Percentiles rank a stretch among this genome's conserved stretches.
Evolutionary conservation across 768 basidiomycete genomes (phyloP).

Genomic region (Amanita muscaria): DNA sequence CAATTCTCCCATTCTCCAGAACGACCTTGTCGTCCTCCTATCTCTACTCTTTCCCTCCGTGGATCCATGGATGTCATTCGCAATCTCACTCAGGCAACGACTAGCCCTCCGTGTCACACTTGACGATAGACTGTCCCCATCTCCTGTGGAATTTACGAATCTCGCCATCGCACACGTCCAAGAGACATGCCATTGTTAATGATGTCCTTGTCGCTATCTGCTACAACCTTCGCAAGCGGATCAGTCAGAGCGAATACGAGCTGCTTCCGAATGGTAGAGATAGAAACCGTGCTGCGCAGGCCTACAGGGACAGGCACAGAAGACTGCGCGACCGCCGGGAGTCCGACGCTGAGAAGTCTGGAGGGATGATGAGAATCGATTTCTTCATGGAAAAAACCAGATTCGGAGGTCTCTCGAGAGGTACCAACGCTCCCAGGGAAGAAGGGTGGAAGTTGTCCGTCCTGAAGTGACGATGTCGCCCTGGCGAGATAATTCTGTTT

Average conservation of each 20-base stretch:
- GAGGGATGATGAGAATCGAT: constrained; percentile 47
- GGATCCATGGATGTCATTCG: neutral
- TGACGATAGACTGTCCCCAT: constrained; percentile 23
- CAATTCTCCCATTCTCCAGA: constrained; percentile 6
- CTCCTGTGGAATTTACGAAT: constrained; percentile 30
- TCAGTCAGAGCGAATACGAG: constrained; percentile 32
- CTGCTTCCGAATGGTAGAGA: constrained; percentile 20
- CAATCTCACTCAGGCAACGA: constrained; percentile 21
- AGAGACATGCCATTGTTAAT: constrained; percentile 22
- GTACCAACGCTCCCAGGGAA: constrained; percentile 20
- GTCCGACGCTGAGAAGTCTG: constrained; percentile 30
- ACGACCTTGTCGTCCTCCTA: constrained; percentile 15
- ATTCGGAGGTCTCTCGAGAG: constrained; percentile 33
- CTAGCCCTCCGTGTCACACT: constrained; percentile 20
- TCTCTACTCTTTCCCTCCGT: neutral
- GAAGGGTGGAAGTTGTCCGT: constrained; percentile 30
- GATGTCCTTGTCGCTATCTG: constrained; percentile 43
- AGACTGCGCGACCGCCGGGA: constrained; percentile 20
- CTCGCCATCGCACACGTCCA: constrained; percentile 9
- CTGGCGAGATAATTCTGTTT: too few relatives aligned
- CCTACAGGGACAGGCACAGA: constrained; percentile 34
- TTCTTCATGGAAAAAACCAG: constrained; percentile 33
- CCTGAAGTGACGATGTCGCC: neutral
- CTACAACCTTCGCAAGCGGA: constrained; percentile 30
- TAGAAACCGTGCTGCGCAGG: constrained; percentile 28